Percentiles rank a stretch among this genome's conserved stretches.
Evolutionary conservation across 129 eudicot species (phyloP).

Genomic region (Artemisia tridentata): DNA sequence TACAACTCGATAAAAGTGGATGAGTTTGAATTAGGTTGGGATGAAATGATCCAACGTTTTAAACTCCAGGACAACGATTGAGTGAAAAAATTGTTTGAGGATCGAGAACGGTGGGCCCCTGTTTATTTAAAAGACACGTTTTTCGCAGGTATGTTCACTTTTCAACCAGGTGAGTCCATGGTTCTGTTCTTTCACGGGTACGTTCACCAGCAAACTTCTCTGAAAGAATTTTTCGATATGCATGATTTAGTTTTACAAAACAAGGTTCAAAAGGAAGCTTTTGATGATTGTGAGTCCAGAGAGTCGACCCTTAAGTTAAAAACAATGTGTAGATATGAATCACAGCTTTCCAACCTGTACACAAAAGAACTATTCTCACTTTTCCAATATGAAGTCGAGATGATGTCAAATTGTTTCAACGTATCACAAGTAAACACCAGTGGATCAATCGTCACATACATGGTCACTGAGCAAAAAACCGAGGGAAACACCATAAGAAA

Average conservation of each 20-base stretch:
- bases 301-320: constrained; percentile 44
- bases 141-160: constrained; percentile 56
- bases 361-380: constrained; percentile 61
- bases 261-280: constrained; percentile 56
- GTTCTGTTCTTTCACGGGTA: constrained; percentile 54
- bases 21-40: constrained; percentile 84
- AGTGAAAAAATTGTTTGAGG: constrained; percentile 50
- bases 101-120: constrained; percentile 86
- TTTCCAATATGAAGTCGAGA: constrained; percentile 64
- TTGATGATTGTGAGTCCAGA: constrained; percentile 67
- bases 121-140: constrained; percentile 66
- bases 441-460: constrained; percentile 55
- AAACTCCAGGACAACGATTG: constrained; percentile 43
- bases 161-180: constrained; percentile 40
- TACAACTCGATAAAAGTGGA: constrained; percentile 53
- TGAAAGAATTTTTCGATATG: constrained; percentile 58
- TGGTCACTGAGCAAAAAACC: constrained; percentile 58
- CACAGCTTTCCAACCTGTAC: constrained; percentile 63
- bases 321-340: constrained; percentile 56
- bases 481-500: constrained; percentile 43
- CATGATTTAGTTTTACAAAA: constrained; percentile 52
- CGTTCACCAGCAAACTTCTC: constrained; percentile 55
- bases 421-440: constrained; percentile 61
- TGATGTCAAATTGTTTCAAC: constrained; percentile 61
- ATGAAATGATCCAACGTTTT: constrained; percentile 63